Base-by-base conservation (phyloP, 1,139 yeast genomes). In the Hyphopichia burtonii region DNA sequence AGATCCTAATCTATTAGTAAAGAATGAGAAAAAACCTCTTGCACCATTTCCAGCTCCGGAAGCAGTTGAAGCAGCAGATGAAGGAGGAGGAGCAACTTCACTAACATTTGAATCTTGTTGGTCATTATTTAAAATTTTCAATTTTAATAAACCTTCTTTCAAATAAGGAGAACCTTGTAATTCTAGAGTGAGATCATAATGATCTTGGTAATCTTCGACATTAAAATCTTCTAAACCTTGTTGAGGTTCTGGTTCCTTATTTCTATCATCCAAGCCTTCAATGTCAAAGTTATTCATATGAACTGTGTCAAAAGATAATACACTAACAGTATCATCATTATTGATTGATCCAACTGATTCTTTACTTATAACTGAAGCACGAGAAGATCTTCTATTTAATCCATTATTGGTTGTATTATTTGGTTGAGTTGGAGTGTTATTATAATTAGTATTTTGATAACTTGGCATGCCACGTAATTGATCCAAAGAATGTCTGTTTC, bases 131-230 rank as follows among this genome's bases (percentile, higher is more conserved):
- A 70, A 56, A 15, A 74, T 65, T 49, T 72, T 76, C 54, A 75
- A 70, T 51, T 79, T 74, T 48, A 85, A 68, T 37, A 86, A 60
- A 0, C 95, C 94, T 63, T 86, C 94, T 56, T 86, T 84, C 44
- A 83, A 76, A 78, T 87, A 86, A 1, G 94, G 94, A 2, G 91
- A 80, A 0, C 93, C 94, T 41, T 76, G 74, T 36, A 82, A 68
- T 50, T 82, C 87, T 47, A 86, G 65, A 30, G 76, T 74, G 49
- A 79, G 74, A 59, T 84, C 90, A 47, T 73, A 73, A 31, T 68
- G 67, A 59, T 78, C 83, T 52, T 72, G 77, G 53, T 63, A 73
- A 44, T 71, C 71, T 35, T 67, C 64, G 9, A 68, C 67, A 50
- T 71, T 62, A 45, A 72, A 73, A 42, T 69, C 63, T 40, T 71